Conservation (phyloP, 2,329 filamentous ascomycete genomes). For the Penicillium griseofulvum region DNA sequence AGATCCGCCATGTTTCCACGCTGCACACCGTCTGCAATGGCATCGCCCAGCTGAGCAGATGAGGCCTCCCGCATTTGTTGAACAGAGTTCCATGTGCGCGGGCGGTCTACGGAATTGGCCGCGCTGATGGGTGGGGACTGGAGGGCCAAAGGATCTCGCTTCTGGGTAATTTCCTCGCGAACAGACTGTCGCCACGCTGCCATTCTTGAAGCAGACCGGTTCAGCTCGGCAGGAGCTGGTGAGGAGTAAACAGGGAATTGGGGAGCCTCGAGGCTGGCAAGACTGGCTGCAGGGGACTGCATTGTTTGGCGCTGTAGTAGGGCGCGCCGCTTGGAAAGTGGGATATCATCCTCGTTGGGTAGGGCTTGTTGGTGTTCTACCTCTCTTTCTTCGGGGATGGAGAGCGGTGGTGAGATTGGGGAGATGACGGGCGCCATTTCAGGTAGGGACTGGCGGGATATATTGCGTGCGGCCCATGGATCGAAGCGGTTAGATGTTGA, state of each 20-base stretch:
- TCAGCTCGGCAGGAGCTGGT: slow-evolving; percentile 11
- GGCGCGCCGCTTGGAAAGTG: slow-evolving; percentile 65
- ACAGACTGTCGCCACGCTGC: slow-evolving; percentile 67
- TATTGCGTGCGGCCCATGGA: slow-evolving; percentile 29
- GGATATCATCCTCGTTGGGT: slow-evolving; percentile 62
- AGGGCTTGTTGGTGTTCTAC: neutral
- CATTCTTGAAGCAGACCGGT: slow-evolving; percentile 54
- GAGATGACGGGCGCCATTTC: slow-evolving; percentile 17
- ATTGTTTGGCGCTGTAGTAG: slow-evolving; percentile 58
- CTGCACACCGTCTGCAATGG: slow-evolving; percentile 73
- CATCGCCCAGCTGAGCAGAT: slow-evolving; percentile 59
- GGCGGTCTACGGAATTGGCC: slow-evolving; percentile 55
- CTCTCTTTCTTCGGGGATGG: slow-evolving; percentile 27
- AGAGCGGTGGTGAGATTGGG: slow-evolving; percentile 15
- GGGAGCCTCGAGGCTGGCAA: slow-evolving; percentile 10
- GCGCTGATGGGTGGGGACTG: slow-evolving; percentile 30
- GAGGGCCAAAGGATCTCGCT: slow-evolving; percentile 28
- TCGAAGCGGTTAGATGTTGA: slow-evolving; percentile 37
- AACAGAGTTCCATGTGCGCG: slow-evolving; percentile 60
- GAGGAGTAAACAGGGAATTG: slow-evolving; percentile 6
- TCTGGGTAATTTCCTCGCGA: slow-evolving; percentile 57
- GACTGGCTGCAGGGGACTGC: slow-evolving; percentile 51
- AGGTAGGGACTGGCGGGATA: slow-evolving; percentile 27
- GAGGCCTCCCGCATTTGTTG: slow-evolving; percentile 59
- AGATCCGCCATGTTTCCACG: slow-evolving; percentile 70